Percentiles rank a stretch among this genome's conserved stretches.
phyloP scores from a whole-genome alignment of 1,284 basidiomycete species.

The Heterobasidion annosum region DNA sequence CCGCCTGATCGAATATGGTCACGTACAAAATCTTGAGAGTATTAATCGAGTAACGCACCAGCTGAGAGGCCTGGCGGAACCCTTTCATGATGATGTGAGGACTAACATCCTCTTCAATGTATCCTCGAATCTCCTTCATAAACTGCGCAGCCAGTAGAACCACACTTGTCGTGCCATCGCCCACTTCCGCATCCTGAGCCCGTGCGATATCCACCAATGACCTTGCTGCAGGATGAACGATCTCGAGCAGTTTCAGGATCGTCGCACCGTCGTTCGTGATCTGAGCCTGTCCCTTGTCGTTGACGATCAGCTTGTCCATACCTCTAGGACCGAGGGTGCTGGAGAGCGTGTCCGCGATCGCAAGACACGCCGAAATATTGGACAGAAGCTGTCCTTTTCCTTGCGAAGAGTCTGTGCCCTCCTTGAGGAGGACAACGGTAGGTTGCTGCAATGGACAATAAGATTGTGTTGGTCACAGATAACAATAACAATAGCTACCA shows the following conservation, averaged over 20 bases:
- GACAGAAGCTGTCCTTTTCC: conserved; percentile 91
- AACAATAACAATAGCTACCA: conserved; percentile 31
- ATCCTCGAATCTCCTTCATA: conserved; percentile 86
- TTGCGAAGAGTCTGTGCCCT: conserved; percentile 96
- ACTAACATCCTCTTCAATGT: conserved; percentile 96
- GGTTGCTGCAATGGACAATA: conserved; percentile 61
- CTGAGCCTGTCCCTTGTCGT: conserved; percentile 88
- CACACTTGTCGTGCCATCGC: conserved; percentile 96
- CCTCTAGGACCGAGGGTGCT: conserved; percentile 97
- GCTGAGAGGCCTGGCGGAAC: conserved; percentile 79
- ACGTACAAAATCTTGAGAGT: background rate
- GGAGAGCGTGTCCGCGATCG: conserved; percentile 83
- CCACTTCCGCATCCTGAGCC: conserved; percentile 97
- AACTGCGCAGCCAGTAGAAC: conserved; percentile 92
- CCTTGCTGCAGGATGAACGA: conserved; percentile 95
- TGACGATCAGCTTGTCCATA: conserved; percentile 97
- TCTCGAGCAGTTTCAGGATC: conserved; percentile 93
- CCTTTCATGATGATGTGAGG: conserved; percentile 98
- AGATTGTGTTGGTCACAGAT: background rate
- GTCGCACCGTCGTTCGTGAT: conserved; percentile 99
- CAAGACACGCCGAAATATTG: conserved; percentile 93
- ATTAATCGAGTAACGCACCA: conserved; percentile 42
- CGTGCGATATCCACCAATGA: conserved; percentile 97
- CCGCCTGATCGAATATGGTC: conserved; percentile 42
- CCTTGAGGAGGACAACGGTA: conserved; percentile 86